These are phyloP conservation scores for Vickermania spadyakhi DNA, from an alignment of 208 protist genomes.

Conservation along the genomic window DNA sequence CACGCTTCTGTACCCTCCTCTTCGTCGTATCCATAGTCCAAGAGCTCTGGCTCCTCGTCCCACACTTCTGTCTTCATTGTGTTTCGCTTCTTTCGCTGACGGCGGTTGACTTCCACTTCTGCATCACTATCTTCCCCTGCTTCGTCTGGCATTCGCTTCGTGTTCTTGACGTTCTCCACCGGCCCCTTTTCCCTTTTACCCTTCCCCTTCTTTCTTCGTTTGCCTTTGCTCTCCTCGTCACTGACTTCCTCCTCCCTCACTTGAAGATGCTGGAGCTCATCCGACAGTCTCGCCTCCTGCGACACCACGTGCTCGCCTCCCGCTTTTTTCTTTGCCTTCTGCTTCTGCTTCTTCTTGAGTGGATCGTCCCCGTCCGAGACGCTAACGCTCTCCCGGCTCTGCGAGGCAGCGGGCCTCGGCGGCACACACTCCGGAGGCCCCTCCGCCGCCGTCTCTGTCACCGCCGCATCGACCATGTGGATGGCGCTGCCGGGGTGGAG, in stretches of 20 bases:
- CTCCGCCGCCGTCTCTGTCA: slow-evolving; percentile 28
- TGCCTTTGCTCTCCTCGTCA: slow-evolving; percentile 14
- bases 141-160: slow-evolving; percentile 7
- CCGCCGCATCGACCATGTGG: slow-evolving; percentile 70
- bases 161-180: neutral
- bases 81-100: slow-evolving; percentile 55
- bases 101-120: slow-evolving; percentile 63
- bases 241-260: slow-evolving; percentile 16
- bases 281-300: slow-evolving; percentile 1
- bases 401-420: neutral
- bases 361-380: slow-evolving; percentile 1
- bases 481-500: slow-evolving; percentile 45
- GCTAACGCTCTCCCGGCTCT: slow-evolving; percentile 1
- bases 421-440: slow-evolving; percentile 8
- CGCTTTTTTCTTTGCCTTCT: slow-evolving; percentile 4
- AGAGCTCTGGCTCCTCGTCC: slow-evolving; percentile 23
- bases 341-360: slow-evolving; percentile 6
- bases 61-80: slow-evolving; percentile 18
- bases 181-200: slow-evolving; percentile 11
- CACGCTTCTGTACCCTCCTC: too few species aligned
- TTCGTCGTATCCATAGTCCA: slow-evolving; percentile 38
- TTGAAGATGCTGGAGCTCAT: slow-evolving; percentile 2
- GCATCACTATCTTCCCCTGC: slow-evolving; percentile 49
- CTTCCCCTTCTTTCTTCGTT: slow-evolving; percentile 17
- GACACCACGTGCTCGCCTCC: neutral